These are phyloP conservation scores for Saccharum officinarum DNA, from an alignment of 176 grass and related monocot genomes.

Conservation along the genomic window DNA sequence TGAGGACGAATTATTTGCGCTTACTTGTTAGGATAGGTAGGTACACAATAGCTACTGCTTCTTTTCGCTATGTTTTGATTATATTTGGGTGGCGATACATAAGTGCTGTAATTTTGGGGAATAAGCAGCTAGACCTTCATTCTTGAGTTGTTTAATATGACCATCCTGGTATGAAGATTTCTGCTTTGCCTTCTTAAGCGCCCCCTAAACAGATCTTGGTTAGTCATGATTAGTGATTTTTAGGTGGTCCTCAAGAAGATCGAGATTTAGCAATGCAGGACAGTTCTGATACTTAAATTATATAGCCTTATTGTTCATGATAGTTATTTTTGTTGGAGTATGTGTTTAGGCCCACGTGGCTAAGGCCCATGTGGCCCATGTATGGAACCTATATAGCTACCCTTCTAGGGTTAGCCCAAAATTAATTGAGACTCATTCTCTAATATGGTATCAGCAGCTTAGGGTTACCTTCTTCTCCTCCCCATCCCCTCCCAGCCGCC, in stretches of 20 bases:
- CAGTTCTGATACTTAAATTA: background rate
- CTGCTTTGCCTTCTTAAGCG: background rate
- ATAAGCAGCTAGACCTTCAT: background rate
- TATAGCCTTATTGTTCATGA: background rate
- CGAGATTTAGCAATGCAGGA: background rate
- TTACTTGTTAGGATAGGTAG: background rate
- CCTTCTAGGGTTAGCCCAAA: no score
- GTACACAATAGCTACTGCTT: background rate
- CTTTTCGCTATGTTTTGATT: background rate
- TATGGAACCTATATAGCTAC: no score
- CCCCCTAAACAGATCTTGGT: background rate
- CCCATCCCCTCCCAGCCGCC: no score
- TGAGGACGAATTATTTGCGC: background rate
- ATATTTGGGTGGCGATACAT: background rate
- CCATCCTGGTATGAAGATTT: background rate
- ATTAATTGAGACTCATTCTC: no score
- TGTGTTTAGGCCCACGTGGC: no score
- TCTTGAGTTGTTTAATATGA: constrained; percentile 4
- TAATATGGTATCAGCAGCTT: no score
- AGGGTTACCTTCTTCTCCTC: no score
- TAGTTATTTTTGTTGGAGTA: no score
- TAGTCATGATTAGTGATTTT: background rate
- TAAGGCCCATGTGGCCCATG: no score
- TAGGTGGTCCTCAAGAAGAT: background rate
- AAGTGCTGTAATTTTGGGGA: background rate